These are phyloP conservation scores for Physaria fendleri DNA, from an alignment of 345 rosid species.

Conservation along the genomic window DNA sequence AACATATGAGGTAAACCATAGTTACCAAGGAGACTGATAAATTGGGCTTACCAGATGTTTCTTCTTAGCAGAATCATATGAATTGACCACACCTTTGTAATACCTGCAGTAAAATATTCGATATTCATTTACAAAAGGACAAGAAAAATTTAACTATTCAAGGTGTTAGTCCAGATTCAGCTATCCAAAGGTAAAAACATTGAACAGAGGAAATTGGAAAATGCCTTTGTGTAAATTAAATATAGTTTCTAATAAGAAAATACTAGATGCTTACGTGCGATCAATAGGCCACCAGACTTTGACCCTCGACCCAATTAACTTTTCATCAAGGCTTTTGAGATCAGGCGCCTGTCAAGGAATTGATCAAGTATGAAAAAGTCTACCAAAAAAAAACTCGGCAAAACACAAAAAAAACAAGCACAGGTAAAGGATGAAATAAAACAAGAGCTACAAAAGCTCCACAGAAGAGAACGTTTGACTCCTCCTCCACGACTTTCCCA, in stretches of 20 bases:
- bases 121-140: neutral
- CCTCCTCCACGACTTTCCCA: conserved; percentile 43
- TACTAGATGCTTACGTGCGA: conserved; percentile 37
- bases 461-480: neutral
- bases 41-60: conserved; percentile 61
- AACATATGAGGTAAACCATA: conserved; percentile 8
- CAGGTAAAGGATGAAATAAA: neutral
- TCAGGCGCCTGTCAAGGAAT: conserved; percentile 51
- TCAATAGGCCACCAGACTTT: conserved; percentile 97
- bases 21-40: neutral
- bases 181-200: neutral
- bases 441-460: too few relatives aligned
- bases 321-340: conserved; percentile 36
- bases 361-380: conserved; percentile 10
- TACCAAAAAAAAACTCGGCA: neutral
- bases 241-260: neutral
- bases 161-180: conserved; percentile 5
- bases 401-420: neutral
- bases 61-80: conserved; percentile 54
- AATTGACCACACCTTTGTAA: conserved; percentile 59
- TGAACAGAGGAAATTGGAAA: neutral
- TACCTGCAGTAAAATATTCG: conserved; percentile 42
- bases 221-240: neutral
- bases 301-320: conserved; percentile 64
- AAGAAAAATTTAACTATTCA: neutral